Evolutionary conservation across 768 basidiomycete genomes (phyloP), one percentile per base, ranked within the genome.

Genomic region (Panaeolus papilionaceus): DNA sequence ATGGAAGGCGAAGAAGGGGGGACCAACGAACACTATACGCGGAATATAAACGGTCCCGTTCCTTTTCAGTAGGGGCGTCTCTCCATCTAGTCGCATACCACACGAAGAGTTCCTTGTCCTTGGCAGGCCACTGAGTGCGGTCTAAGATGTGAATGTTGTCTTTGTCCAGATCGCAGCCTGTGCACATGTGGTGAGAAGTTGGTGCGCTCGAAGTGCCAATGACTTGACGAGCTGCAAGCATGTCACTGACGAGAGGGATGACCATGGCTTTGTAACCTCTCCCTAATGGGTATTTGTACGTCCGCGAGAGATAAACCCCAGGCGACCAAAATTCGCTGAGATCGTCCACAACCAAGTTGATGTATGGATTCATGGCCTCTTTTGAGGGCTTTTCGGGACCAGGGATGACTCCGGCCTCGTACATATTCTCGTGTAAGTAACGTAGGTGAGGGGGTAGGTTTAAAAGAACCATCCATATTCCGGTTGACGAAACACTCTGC

Each of bases 181-280:
- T 71, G 64, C 69, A 76, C 51, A 73, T 70, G 54, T 70, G 67
- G 20, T 64, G 68, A 4, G 67, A 69, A 28, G 63, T 64, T 3
- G 64, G 38, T 18, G 66, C 45, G 58, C 51, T 42, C 20, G 71
- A 61, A 39, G 68, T 69, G 33, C 78, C 77, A 18, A 69, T 65
- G 20, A 76, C 67, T 64, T 76, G 73, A 7, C 74, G 67, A 28
- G 74, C 69, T 20, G 71, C 77, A 16, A 74, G 72, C 61, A 79
- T 67, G 65, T 83, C 80, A 58, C 76, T 77, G 0, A 82, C 74
- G 1, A 80, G 68, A 12, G 78, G 75, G 16, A 79, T 65, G 6
- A 81, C 62, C 4, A 74, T 76, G 5, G 71, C 71, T 11, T 68
- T 66, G 18, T 76, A 69, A 10, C 26, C 26, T 28, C 66, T 2